Percentiles rank a stretch among this genome's conserved stretches.
phyloP scores from a whole-genome alignment of 768 basidiomycete genomes.

The Cyathus striatus region DNA sequence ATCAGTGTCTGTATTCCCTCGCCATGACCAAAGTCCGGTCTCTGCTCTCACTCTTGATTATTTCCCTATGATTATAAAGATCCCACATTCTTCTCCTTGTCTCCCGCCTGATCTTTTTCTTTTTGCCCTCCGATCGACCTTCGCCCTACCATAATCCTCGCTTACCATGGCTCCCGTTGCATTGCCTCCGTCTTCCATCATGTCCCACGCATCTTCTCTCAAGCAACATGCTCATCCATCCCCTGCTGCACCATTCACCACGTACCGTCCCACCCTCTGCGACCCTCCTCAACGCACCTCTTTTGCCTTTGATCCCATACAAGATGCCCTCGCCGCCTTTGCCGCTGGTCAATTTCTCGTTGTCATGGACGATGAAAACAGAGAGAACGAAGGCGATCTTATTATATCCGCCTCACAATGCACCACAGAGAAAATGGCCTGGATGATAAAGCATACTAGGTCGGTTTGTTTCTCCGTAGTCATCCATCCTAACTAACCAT shows the following conservation, averaged over 20 bases:
- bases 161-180: slow-evolving; percentile 25
- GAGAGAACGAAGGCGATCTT: slow-evolving; percentile 97
- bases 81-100: too few relatives aligned
- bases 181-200: slow-evolving; percentile 9
- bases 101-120: too few relatives aligned
- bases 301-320: slow-evolving; percentile 77
- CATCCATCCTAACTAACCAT: not conserved
- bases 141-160: slow-evolving; percentile 3
- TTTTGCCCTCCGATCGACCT: slow-evolving; percentile 4
- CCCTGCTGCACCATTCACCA: slow-evolving; percentile 8
- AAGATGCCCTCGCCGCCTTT: slow-evolving; percentile 75
- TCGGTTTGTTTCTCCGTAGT: slow-evolving; percentile 27
- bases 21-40: too few relatives aligned
- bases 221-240: slow-evolving; percentile 9
- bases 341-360: slow-evolving; percentile 84
- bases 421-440: slow-evolving; percentile 97
- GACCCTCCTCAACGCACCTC: slow-evolving; percentile 23
- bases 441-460: slow-evolving; percentile 98
- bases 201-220: slow-evolving; percentile 5
- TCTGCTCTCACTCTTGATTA: too few relatives aligned
- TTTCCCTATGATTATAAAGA: too few relatives aligned
- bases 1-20: too few relatives aligned
- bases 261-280: slow-evolving; percentile 29
- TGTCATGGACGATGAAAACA: slow-evolving; percentile 93
- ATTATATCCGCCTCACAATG: slow-evolving; percentile 82